phyloP scores from a whole-genome alignment of 108 stramenopile genomes.

The Phaeodactylum tricornutum region DNA sequence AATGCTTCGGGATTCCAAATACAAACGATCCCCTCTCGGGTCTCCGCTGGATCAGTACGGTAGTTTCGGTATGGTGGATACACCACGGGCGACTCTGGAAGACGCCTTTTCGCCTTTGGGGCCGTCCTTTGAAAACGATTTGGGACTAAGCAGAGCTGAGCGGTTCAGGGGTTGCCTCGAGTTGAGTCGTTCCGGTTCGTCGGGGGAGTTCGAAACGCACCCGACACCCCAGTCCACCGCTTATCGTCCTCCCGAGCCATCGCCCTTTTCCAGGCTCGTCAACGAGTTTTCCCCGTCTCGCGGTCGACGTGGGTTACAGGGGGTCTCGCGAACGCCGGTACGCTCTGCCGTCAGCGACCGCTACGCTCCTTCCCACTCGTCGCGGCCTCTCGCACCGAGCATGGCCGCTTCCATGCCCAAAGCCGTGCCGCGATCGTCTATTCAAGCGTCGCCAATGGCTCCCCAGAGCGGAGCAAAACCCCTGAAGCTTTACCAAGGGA shows the following conservation, averaged over 20 bases:
- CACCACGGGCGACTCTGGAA: not conserved
- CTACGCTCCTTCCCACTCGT: not conserved
- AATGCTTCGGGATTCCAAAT: too few species aligned
- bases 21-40: too few species aligned
- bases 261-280: not conserved
- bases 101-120: constrained; percentile 1
- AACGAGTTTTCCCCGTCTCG: not conserved
- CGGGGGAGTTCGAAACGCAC: not conserved
- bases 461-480: not conserved
- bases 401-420: too few species aligned
- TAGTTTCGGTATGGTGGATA: constrained; percentile 3
- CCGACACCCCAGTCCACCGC: not conserved
- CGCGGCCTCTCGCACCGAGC: not conserved
- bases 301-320: not conserved
- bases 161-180: not conserved
- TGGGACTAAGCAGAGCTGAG: not conserved
- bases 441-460: not conserved
- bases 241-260: not conserved
- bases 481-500: not conserved
- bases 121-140: not conserved
- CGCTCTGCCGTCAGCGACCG: not conserved
- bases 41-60: too few species aligned
- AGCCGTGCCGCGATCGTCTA: too few species aligned
- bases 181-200: not conserved
- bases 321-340: not conserved